Conservation (phyloP, 202 grass and related monocot genomes). For the Brachypodium distachyon region DNA sequence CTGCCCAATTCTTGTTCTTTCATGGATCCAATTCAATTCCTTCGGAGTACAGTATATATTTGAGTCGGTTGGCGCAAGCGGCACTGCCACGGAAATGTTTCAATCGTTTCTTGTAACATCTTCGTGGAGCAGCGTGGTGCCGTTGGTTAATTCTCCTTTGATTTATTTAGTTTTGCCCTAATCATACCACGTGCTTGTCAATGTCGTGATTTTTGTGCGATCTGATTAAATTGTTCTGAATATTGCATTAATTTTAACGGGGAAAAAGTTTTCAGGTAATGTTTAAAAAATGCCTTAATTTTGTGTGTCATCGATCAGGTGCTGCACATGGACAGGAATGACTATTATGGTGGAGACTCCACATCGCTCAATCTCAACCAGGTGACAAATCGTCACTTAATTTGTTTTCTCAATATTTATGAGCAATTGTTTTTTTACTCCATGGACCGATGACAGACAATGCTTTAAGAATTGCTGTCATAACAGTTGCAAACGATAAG, state of each 20-base stretch:
- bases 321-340: constrained; percentile 78
- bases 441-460: background rate
- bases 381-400: background rate
- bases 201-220: too few relatives aligned
- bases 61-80: too few relatives aligned
- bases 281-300: background rate
- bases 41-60: too few relatives aligned
- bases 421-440: background rate
- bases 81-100: too few relatives aligned
- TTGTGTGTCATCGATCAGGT: constrained; percentile 34
- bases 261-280: background rate
- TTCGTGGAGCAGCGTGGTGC: background rate
- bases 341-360: constrained; percentile 73
- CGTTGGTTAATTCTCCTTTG: background rate
- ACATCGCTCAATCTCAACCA: constrained; percentile 67
- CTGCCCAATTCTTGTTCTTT: background rate
- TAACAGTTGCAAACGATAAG: background rate
- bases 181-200: too few relatives aligned
- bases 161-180: too few relatives aligned
- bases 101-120: background rate
- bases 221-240: background rate
- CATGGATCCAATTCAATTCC: background rate
- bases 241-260: background rate
- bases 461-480: background rate
- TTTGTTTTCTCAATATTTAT: background rate